Evolutionary conservation across 139 green algal genomes (phyloP).

Genomic region (Micractinium sp.): DNA sequence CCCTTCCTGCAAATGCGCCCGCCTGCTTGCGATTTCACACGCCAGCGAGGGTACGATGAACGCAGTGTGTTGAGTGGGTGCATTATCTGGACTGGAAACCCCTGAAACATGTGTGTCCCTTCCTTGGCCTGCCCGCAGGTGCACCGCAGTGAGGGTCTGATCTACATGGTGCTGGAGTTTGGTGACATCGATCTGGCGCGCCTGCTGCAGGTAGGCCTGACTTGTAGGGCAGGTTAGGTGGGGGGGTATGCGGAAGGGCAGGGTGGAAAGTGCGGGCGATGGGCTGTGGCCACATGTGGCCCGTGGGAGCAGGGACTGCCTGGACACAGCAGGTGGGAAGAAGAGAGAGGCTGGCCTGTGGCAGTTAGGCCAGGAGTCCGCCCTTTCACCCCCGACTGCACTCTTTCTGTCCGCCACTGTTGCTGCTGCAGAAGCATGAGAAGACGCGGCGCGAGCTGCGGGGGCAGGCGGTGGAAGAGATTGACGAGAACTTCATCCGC

Average conservation of each 20-base stretch:
- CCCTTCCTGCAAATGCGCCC: too few relatives aligned
- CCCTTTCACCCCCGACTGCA: background rate
- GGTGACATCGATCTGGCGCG: slow-evolving; percentile 96
- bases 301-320: too few relatives aligned
- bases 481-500: slow-evolving; percentile 95
- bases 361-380: background rate
- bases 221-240: background rate
- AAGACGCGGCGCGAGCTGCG: slow-evolving; percentile 30
- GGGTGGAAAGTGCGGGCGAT: background rate
- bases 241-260: background rate
- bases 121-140: slow-evolving; percentile 22
- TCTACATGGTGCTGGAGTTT: slow-evolving; percentile 98
- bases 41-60: too few relatives aligned
- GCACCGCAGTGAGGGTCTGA: slow-evolving; percentile 51
- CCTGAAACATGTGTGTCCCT: too few relatives aligned
- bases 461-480: slow-evolving; percentile 11
- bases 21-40: too few relatives aligned
- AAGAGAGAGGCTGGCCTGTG: background rate
- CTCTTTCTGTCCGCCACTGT: background rate
- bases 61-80: too few relatives aligned
- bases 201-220: slow-evolving; percentile 65
- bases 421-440: slow-evolving; percentile 27
- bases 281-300: background rate
- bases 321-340: background rate
- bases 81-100: background rate